These are phyloP conservation scores for Candida corydali DNA, from an alignment of 805 yeast genomes.

Conservation along the genomic window DNA sequence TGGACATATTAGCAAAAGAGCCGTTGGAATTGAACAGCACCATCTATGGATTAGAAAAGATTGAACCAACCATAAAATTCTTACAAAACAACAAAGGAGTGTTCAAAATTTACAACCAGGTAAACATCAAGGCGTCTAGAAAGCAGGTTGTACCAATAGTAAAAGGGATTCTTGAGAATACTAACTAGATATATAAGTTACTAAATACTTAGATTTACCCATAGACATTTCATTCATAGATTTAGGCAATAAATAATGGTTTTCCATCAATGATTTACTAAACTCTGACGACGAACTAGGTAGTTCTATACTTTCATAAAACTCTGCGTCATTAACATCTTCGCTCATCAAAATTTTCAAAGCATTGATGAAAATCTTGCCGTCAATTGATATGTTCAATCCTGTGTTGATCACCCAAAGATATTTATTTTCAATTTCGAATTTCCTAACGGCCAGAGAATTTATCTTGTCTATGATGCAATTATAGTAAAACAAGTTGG, in stretches of 20 bases:
- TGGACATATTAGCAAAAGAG: conserved; percentile 17
- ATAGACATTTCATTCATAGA: conserved; percentile 8
- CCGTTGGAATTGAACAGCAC: conserved; percentile 22
- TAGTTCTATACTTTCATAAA: conserved; percentile 13
- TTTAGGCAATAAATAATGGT: conserved; percentile 18
- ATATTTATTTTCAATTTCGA: conserved; percentile 16
- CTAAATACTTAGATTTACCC: conserved; percentile 6
- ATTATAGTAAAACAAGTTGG: conserved; percentile 34
- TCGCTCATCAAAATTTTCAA: conserved; percentile 21
- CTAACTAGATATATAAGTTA: conserved; percentile 7
- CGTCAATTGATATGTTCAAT: conserved; percentile 21
- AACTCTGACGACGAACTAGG: conserved; percentile 15
- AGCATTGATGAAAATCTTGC: conserved; percentile 15
- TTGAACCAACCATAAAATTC: conserved; percentile 12
- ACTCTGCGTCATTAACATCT: conserved; percentile 15
- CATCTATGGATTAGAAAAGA: conserved; percentile 18
- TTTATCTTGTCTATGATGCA: conserved; percentile 38
- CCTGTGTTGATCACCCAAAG: conserved; percentile 38
- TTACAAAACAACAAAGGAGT: conserved; percentile 4
- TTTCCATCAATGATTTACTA: conserved; percentile 11
- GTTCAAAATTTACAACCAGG: conserved; percentile 39
- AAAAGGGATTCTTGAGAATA: conserved; percentile 25
- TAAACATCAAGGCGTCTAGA: conserved; percentile 61
- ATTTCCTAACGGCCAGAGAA: conserved; percentile 33
- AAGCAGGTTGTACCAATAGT: conserved; percentile 79